These are phyloP conservation scores for Microdochium nivale DNA, from an alignment of 2,329 filamentous ascomycete genomes.

Conservation along the genomic window DNA sequence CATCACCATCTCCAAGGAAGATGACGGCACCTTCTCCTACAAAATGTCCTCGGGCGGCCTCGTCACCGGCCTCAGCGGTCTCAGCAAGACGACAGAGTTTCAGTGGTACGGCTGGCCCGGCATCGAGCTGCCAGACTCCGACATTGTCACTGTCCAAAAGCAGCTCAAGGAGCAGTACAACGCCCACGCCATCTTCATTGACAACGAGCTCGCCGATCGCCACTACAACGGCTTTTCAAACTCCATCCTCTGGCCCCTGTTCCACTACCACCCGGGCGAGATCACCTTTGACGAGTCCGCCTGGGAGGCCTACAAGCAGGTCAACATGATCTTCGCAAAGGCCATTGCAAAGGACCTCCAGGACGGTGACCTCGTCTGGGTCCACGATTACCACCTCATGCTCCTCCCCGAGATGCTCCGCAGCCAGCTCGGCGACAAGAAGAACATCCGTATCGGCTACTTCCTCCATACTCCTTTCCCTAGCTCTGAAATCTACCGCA, in stretches of 20 bases:
- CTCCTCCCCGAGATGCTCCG: conserved; percentile 91
- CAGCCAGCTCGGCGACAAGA: conserved; percentile 70
- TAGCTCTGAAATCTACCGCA: conserved; percentile 93
- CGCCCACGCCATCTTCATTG: conserved; percentile 86
- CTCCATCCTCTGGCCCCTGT: conserved; percentile 95
- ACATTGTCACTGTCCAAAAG: conserved; percentile 65
- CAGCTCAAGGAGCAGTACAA: conserved; percentile 80
- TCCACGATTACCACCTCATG: conserved; percentile 98
- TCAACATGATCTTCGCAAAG: conserved; percentile 87
- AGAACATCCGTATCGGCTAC: conserved; percentile 96
- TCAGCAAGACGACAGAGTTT: conserved; percentile 88
- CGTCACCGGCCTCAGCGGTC: conserved; percentile 84
- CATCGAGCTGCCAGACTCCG: conserved; percentile 78
- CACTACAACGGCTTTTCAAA: conserved; percentile 99
- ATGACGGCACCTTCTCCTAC: conserved; percentile 86
- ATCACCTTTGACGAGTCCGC: conserved; percentile 95
- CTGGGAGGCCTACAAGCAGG: conserved; percentile 88
- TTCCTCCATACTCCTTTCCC: conserved; percentile 97
- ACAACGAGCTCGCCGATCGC: conserved; percentile 84
- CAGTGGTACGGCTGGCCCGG: conserved; percentile 99
- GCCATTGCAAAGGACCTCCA: conserved; percentile 79
- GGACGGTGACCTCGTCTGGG: conserved; percentile 93
- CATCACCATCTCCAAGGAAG: conserved; percentile 90
- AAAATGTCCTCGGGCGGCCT: conserved; percentile 96
- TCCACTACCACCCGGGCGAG: conserved; percentile 97